Percentiles rank a stretch among this genome's conserved stretches.
Conservation (phyloP, 2,329 filamentous ascomycete genomes). For the Ophiocordyceps camponoti-saundersi region DNA sequence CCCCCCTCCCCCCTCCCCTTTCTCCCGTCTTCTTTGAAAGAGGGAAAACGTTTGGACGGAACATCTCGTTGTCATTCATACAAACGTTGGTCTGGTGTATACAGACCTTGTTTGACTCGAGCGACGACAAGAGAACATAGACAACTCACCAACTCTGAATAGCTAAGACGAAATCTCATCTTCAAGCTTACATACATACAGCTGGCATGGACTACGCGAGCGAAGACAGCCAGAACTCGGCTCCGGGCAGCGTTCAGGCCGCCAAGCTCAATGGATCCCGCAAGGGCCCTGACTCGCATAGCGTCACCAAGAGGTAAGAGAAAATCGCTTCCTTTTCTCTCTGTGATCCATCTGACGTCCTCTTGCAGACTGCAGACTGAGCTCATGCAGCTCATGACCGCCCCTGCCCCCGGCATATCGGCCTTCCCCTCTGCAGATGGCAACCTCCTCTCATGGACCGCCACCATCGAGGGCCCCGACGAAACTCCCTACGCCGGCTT, state of each 20-base stretch:
- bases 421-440: constrained; percentile 85
- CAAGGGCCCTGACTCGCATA: constrained; percentile 48
- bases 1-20: too few species aligned
- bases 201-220: constrained; percentile 24
- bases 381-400: constrained; percentile 96
- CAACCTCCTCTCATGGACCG: constrained; percentile 84
- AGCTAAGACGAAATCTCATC: neutral
- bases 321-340: neutral
- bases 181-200: neutral
- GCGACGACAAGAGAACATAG: neutral
- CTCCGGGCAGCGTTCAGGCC: constrained; percentile 42
- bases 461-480: constrained; percentile 79
- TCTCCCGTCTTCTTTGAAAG: too few species aligned
- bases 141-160: neutral
- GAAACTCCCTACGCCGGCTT: constrained; percentile 84
- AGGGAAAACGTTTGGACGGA: too few species aligned
- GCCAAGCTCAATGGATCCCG: constrained; percentile 42
- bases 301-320: constrained; percentile 58
- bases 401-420: constrained; percentile 79
- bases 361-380: constrained; percentile 71
- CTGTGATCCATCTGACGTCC: constrained; percentile 2
- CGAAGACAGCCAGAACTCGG: constrained; percentile 48
- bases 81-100: too few species aligned
- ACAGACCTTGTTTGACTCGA: too few species aligned
- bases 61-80: too few species aligned